A percentile compares a stretch with the other conserved stretches of the same genome.
These are phyloP conservation scores for Trifolium dubium DNA, from an alignment of 306 rosid species.

Conservation along the genomic window DNA sequence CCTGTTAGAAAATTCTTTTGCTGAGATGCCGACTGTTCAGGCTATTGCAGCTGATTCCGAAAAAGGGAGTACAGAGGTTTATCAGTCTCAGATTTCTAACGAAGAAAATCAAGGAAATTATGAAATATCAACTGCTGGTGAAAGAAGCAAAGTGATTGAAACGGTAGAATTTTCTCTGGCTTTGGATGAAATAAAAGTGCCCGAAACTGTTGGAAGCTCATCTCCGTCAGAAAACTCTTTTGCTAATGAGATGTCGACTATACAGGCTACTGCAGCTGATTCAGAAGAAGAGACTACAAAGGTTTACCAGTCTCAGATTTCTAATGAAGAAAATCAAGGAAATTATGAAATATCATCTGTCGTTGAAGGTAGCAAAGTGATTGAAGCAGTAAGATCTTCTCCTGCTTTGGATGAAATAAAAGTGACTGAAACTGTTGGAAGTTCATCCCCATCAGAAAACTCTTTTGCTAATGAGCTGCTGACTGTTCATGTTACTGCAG, in stretches of 20 bases:
- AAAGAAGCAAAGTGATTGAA: slow-evolving; percentile 30
- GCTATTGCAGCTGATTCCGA: slow-evolving; percentile 38
- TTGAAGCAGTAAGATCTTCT: slow-evolving; percentile 47
- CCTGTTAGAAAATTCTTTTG: slow-evolving; percentile 1
- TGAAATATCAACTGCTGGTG: slow-evolving; percentile 38
- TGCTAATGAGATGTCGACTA: slow-evolving; percentile 39
- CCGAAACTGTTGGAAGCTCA: slow-evolving; percentile 9
- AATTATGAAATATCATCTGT: not conserved
- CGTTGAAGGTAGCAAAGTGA: no score
- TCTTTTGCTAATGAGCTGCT: slow-evolving; percentile 39
- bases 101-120: slow-evolving; percentile 37
- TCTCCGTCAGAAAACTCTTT: slow-evolving; percentile 16
- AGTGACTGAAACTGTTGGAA: not conserved
- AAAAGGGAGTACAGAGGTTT: slow-evolving; percentile 31
- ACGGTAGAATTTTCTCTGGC: slow-evolving; percentile 47
- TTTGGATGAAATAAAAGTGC: not conserved
- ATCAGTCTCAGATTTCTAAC: slow-evolving; percentile 46
- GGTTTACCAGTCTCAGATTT: not conserved
- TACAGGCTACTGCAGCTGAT: slow-evolving; percentile 41
- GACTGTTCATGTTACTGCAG: slow-evolving; percentile 37
- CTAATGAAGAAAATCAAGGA: slow-evolving; percentile 7
- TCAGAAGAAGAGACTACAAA: not conserved
- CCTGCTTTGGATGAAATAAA: slow-evolving; percentile 34
- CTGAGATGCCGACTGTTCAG: slow-evolving; percentile 41
- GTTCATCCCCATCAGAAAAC: slow-evolving; percentile 20